Conservation (phyloP, 208 protist species). For the Phytomonas serpens region DNA sequence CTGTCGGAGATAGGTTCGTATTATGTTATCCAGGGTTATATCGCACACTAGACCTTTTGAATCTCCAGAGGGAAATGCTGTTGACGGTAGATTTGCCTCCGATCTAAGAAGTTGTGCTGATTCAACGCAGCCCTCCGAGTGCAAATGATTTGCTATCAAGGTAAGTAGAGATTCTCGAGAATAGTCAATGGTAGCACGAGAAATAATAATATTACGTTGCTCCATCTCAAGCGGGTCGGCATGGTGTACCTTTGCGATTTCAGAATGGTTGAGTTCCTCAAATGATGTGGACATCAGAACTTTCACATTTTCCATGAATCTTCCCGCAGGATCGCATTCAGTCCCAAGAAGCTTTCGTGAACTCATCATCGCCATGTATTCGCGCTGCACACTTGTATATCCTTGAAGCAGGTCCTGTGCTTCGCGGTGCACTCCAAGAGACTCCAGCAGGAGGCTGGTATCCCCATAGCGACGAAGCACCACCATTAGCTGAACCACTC, state of each 20-base stretch:
- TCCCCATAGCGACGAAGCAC: conserved; percentile 66
- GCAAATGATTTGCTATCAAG: conserved; percentile 60
- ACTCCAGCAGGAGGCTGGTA: conserved; percentile 68
- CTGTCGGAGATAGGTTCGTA: conserved; percentile 72
- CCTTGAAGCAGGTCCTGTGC: conserved; percentile 53
- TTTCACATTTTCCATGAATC: conserved; percentile 82
- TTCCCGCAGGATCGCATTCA: conserved; percentile 59
- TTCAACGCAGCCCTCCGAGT: conserved; percentile 36
- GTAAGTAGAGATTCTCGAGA: conserved; percentile 62
- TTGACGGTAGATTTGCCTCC: conserved; percentile 26
- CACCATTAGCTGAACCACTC: conserved; percentile 73
- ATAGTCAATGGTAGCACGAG: conserved; percentile 68
- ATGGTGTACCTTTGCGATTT: conserved; percentile 31
- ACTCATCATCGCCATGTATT: conserved; percentile 67
- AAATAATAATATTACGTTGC: conserved; percentile 59
- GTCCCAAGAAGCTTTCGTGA: conserved; percentile 40
- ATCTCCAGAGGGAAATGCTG: conserved; percentile 11
- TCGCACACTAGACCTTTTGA: conserved; percentile 13
- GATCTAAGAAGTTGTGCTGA: conserved; percentile 38
- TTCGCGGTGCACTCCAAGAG: conserved; percentile 58
- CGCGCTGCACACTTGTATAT: conserved; percentile 69
- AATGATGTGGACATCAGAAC: conserved; percentile 38
- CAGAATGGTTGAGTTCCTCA: conserved; percentile 34
- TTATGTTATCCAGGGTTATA: conserved; percentile 38
- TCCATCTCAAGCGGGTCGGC: conserved; percentile 52